Evolutionary conservation across 2,329 filamentous ascomycete genomes (phyloP), one percentile per base, ranked within the genome.

Genomic region (Stagonosporopsis tanaceti): DNA sequence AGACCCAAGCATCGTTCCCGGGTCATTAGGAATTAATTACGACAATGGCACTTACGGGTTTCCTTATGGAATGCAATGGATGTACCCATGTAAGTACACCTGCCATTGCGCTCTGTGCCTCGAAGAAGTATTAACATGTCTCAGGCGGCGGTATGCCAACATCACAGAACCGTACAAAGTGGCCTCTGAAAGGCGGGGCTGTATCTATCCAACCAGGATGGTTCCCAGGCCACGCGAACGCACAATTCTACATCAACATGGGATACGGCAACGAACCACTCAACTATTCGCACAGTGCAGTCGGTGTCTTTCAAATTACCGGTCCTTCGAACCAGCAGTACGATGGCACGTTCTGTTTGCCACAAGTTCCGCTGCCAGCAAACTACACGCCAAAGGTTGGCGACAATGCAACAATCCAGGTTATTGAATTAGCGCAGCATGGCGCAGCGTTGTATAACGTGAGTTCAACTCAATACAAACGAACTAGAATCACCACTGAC

Each of bases 1-100:
- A 12, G 64, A 67, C 68, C 73, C 50, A 24, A 71, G 9, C 46
- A 67, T 77, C 38, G 72, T 75, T 15, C 71, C 77, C 0, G 72
- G 74, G 12, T 75, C 78, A 8, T 66, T 87, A 4, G 82, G 82
- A 5, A 79, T 78, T 27, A 79, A 76, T 53, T 74, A 71, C 34
- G 60, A 67, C 17, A 82, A 83, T 51, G 79, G 77, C 22, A 79
- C 80, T 15, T 69, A 73, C 17, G 71, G 78, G 0, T 95, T 87
- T 67, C 93, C 93, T 1, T 96, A 91, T 66, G 93, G 93, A 78
- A 94, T 95, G 91, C 90, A 96, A 80, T 97, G 93, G 93, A 87
- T 89, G 75, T 97, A 96, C 81, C 93, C 93, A 77, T 97, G 93
- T 97, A 82, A 80, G 91, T 81, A 30, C 22, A 8, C 32, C 9